Evolutionary conservation across 2,329 filamentous ascomycete species (phyloP).

Genomic region (Xylaria hypoxylon): DNA sequence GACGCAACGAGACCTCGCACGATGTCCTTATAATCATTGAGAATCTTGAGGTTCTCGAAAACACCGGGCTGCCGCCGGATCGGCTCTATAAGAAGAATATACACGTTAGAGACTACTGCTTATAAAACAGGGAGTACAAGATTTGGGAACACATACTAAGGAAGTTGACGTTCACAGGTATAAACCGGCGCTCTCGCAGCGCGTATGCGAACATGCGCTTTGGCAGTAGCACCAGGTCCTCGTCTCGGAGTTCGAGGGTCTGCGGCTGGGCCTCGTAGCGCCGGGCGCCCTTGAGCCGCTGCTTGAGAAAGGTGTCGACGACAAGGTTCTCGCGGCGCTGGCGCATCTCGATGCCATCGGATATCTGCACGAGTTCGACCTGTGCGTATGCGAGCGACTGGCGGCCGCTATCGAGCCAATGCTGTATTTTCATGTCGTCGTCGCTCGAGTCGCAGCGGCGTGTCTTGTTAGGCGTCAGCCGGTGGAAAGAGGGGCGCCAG

Average conservation of each 20-base stretch:
- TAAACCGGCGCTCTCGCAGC: conserved; percentile 55
- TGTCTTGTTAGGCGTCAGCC: conserved; percentile 49
- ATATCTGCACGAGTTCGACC: conserved; percentile 53
- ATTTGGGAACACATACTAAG: conserved; percentile 29
- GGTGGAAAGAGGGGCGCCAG: conserved; percentile 52
- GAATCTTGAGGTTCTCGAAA: conserved; percentile 57
- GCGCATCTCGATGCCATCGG: conserved; percentile 53
- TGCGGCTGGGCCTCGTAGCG: conserved; percentile 51
- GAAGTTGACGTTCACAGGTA: conserved; percentile 54
- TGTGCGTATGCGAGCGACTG: conserved; percentile 51
- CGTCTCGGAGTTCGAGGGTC: conserved; percentile 44
- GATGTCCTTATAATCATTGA: conserved; percentile 57
- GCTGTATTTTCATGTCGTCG: conserved; percentile 54
- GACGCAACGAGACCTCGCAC: conserved; percentile 56
- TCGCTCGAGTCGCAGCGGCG: conserved; percentile 49
- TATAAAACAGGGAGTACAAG: no score
- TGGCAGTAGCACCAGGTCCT: conserved; percentile 53
- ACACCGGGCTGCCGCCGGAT: conserved; percentile 53
- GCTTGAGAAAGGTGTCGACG: conserved; percentile 52
- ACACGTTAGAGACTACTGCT: not conserved
- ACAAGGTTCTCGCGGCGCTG: conserved; percentile 54
- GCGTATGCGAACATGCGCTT: conserved; percentile 58
- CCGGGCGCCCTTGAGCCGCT: conserved; percentile 52
- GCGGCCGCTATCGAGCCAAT: conserved; percentile 52
- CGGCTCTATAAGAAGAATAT: conserved; percentile 40